Base-by-base conservation (phyloP, 306 rosid genomes). In the Dalbergia oliveri region DNA sequence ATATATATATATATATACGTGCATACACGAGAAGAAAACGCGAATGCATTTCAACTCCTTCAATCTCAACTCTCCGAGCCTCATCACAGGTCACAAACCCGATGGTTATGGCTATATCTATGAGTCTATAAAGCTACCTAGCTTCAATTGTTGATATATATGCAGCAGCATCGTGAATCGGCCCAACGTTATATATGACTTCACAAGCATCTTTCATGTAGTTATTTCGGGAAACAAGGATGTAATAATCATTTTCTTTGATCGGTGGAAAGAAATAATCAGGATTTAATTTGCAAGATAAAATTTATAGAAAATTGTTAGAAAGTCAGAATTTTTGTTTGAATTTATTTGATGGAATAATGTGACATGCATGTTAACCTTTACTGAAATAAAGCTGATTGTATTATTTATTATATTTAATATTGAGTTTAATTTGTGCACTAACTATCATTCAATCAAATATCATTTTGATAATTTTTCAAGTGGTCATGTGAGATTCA, bases 191-290 rank as follows among this genome's bases (percentile, higher is more conserved):
- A 62, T 11, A 12, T 70, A 71, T 9, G 69, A 75, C 57, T 43
- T 75, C 75, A 79, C 41, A 49, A 74, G 81, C 84, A 75, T 69
- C 87, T 79, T 69, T 75, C 84, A 75, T n/a, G 15, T 64, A 49
- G 61, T 35, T 62, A 63, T 69, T 69, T 79, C 5, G 49, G 79
- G 84, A 69, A 84, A 69, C 66, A 72, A 69, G 54, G 62, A 59
- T 77, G 78, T 63, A 77, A 79, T 69, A 50, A 68, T 35, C 19
- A 15, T 41, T 69, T 49, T 66, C 4, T 23, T 18, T 4, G 19
- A 3, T 18, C 2, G 7, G 60, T 11, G 63, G 35, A 63, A 49
- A 62, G 74, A 43, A 61, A 56, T 53, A 84, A 68, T 43, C 33
- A 9, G 31, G 47, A 81, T 75, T 21, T 21, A 21, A 21, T 21